These are phyloP conservation scores for Cyberlindnera galapagoensis DNA, from an alignment of 805 yeast genomes.

Conservation along the genomic window DNA sequence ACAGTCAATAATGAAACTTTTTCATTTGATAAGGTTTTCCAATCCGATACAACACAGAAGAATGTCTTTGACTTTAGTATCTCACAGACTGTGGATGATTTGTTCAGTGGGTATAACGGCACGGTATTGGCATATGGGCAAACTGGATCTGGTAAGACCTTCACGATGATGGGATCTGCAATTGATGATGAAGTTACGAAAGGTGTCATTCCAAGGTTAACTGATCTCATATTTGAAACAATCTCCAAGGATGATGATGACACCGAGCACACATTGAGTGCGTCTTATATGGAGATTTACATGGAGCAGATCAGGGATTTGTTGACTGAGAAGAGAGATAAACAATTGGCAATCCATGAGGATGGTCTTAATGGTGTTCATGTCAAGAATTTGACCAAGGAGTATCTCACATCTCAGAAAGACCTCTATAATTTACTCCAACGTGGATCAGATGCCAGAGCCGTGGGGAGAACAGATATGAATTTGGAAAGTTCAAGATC, in stretches of 20 bases:
- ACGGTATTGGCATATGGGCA: conserved; percentile 77
- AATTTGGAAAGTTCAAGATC: conserved; percentile 72
- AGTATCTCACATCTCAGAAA: conserved; percentile 48
- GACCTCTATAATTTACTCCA: conserved; percentile 54
- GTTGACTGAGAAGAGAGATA: conserved; percentile 34
- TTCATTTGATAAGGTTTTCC: conserved; percentile 63
- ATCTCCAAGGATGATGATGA: conserved; percentile 39
- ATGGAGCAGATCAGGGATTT: conserved; percentile 73
- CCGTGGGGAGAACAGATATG: conserved; percentile 59
- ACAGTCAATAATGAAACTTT: conserved; percentile 28
- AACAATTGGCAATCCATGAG: conserved; percentile 47
- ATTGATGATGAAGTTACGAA: conserved; percentile 13
- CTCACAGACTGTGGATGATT: conserved; percentile 57
- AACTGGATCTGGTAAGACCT: conserved; percentile 71
- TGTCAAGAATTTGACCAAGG: conserved; percentile 63
- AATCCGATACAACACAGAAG: conserved; percentile 41
- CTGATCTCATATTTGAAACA: conserved; percentile 54
- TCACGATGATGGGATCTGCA: conserved; percentile 67
- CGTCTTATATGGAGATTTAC: conserved; percentile 75
- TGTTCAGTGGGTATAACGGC: conserved; percentile 71
- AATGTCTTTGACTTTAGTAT: conserved; percentile 57
- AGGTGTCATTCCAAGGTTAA: conserved; percentile 72
- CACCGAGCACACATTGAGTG: conserved; percentile 53
- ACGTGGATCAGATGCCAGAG: conserved; percentile 52
- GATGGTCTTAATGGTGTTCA: conserved; percentile 59